Percentiles rank a stretch among this genome's conserved stretches.
phyloP scores from a whole-genome alignment of 2,329 filamentous ascomycete genomes.

The Fusarium equiseti region DNA sequence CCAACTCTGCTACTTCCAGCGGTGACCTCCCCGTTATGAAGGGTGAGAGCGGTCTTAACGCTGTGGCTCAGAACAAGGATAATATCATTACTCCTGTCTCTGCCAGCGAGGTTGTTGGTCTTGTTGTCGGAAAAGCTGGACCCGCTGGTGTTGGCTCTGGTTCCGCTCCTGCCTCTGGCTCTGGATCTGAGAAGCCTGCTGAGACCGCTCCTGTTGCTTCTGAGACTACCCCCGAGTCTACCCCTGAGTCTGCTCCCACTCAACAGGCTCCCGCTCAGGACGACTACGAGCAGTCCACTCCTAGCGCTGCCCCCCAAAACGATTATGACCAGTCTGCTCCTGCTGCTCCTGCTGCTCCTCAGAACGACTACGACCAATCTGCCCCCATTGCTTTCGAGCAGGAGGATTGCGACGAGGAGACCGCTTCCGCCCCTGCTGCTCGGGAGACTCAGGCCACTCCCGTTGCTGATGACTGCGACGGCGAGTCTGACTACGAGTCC shows the following conservation, averaged over 20 bases:
- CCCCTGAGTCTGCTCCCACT: neutral
- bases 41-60: constrained; percentile 32
- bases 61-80: constrained; percentile 24
- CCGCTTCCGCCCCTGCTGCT: neutral
- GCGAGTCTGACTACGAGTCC: neutral
- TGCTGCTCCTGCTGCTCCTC: too few species aligned
- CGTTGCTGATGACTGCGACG: constrained; percentile 1
- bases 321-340: neutral
- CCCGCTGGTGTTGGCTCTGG: constrained; percentile 44
- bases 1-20: constrained; percentile 41
- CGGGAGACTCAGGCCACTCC: neutral
- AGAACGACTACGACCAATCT: neutral
- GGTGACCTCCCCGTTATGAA: constrained; percentile 43
- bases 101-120: constrained; percentile 42
- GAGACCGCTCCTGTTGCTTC: neutral
- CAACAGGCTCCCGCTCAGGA: neutral
- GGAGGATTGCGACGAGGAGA: neutral
- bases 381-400: constrained; percentile 2
- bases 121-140: constrained; percentile 42
- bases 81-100: constrained; percentile 45
- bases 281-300: neutral
- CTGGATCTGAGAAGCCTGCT: constrained; percentile 1
- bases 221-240: neutral
- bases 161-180: constrained; percentile 19
- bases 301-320: neutral